Conservation (phyloP, 2,329 filamentous ascomycete genomes). For the Daldinia eschscholtzii region DNA sequence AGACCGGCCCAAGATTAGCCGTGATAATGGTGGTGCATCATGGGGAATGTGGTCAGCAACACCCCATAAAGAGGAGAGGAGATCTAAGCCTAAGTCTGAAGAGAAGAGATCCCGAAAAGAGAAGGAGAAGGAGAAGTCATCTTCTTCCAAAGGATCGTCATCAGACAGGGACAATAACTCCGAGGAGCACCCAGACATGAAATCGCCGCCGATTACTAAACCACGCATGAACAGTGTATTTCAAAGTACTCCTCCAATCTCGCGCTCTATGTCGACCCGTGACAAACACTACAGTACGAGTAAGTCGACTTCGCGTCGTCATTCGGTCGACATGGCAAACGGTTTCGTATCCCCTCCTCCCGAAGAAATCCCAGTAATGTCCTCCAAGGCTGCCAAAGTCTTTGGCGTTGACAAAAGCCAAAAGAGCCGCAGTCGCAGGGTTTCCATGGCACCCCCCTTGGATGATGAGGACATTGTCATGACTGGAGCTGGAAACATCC, state of each 20-base stretch:
- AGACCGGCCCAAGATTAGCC: constrained; percentile 81
- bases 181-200: constrained; percentile 52
- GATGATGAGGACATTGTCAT: constrained; percentile 65
- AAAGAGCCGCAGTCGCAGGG: constrained; percentile 60
- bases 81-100: constrained; percentile 74
- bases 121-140: constrained; percentile 63
- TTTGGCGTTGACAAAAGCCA: constrained; percentile 69
- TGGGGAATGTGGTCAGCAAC: constrained; percentile 82
- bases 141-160: constrained; percentile 74
- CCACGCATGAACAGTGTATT: constrained; percentile 75
- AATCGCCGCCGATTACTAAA: constrained; percentile 65
- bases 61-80: constrained; percentile 69
- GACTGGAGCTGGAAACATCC: constrained; percentile 57
- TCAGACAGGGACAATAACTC: constrained; percentile 69
- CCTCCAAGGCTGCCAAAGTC: constrained; percentile 82
- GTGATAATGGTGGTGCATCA: constrained; percentile 74
- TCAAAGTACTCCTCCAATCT: constrained; percentile 73
- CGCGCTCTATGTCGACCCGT: constrained; percentile 76
- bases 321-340: constrained; percentile 74
- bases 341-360: constrained; percentile 79
- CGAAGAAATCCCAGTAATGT: constrained; percentile 74
- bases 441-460: constrained; percentile 57
- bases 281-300: constrained; percentile 70
- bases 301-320: constrained; percentile 73
- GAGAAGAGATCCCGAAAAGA: constrained; percentile 70